Base-by-base conservation (phyloP, 2,329 filamentous ascomycete genomes). In the Trichoderma sp. region DNA sequence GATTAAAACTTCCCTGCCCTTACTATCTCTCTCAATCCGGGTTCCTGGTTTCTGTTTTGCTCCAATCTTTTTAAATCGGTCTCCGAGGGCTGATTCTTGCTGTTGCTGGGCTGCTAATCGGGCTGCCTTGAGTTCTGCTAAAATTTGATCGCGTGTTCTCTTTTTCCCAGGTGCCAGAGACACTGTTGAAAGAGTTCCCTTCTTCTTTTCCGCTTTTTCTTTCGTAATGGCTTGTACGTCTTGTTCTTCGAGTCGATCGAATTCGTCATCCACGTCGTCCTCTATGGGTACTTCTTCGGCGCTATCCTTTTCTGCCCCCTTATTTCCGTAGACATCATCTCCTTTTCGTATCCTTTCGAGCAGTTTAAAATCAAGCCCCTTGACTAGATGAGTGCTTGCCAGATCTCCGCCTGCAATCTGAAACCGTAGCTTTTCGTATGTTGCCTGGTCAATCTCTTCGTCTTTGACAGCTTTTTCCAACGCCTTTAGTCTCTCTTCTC, bases 341-440 rank as follows among this genome's bases (percentile, higher is more conserved):
- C 92, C 93, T 70, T 86, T 87, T 73, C 87, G 87, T 73, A 92
- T 86, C 75, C 90, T 86, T 80, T 92, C 89, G 32, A 95, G 83
- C 14, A 98, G 84, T 80, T 92, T 92, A 79, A 94, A 92, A 81
- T 99, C 96, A 64, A 99, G 82, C 0, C 96, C 96, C 79, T 98
- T 98, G 62, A 98, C 91, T 75, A 98, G 82, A 85, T 97, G 94
- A 15, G 94, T 97, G 76, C 90, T 93, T 15, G 85, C 85, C 26
- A 95, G 82, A 79, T 97, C 92, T 8, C 95, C 95, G 4, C 94
- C 95, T 1, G 93, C 89, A 70, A 98, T 93, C 76, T 97, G 88
- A 74, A 88, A 88, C 39, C 92, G 86, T 53, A 95, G 81, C 76
- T 87, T 90, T 76, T 95, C 91, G 79, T 97, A 97, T 0, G 91